Evolutionary conservation across 768 basidiomycete species (phyloP).

Genomic region (Collybia sp.): DNA sequence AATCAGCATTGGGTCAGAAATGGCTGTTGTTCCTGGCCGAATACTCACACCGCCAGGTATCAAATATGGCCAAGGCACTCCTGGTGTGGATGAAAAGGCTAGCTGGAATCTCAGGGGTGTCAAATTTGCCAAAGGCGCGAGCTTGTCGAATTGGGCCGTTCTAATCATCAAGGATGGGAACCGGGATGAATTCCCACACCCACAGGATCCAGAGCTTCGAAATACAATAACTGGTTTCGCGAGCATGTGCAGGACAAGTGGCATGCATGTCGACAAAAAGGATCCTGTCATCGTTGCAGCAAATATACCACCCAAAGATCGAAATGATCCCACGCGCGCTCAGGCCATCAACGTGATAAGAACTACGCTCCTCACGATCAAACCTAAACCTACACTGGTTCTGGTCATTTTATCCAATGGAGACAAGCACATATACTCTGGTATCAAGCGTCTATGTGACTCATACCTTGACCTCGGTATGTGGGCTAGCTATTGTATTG

Average conservation of each 20-base stretch:
- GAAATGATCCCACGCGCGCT: slow-evolving; percentile 29
- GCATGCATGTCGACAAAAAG: slow-evolving; percentile 42
- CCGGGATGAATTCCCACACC: slow-evolving; percentile 27
- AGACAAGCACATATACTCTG: slow-evolving; percentile 78
- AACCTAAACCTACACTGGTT: slow-evolving; percentile 51
- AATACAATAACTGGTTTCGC: slow-evolving; percentile 48
- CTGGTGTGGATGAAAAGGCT: slow-evolving; percentile 53
- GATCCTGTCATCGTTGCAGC: slow-evolving; percentile 33
- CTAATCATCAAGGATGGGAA: slow-evolving; percentile 54
- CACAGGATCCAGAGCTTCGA: slow-evolving; percentile 34
- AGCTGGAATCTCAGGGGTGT: slow-evolving; percentile 77
- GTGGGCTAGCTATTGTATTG: slow-evolving; percentile 3
- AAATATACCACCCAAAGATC: slow-evolving; percentile 15
- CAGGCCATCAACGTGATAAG: slow-evolving; percentile 34
- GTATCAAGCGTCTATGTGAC: slow-evolving; percentile 73
- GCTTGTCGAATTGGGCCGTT: slow-evolving; percentile 59
- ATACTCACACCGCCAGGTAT: slow-evolving; percentile 59
- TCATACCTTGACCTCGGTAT: slow-evolving; percentile 55
- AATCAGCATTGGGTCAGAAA: slow-evolving; percentile 46
- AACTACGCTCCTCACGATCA: slow-evolving; percentile 16
- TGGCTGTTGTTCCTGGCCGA: slow-evolving; percentile 63
- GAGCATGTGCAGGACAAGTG: slow-evolving; percentile 51
- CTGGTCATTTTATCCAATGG: slow-evolving; percentile 63
- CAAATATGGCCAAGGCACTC: slow-evolving; percentile 47
- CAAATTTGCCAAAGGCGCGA: slow-evolving; percentile 56